Evolutionary conservation across 352 stramenopile genomes (phyloP).

Genomic region (Globisporangium parvum): DNA sequence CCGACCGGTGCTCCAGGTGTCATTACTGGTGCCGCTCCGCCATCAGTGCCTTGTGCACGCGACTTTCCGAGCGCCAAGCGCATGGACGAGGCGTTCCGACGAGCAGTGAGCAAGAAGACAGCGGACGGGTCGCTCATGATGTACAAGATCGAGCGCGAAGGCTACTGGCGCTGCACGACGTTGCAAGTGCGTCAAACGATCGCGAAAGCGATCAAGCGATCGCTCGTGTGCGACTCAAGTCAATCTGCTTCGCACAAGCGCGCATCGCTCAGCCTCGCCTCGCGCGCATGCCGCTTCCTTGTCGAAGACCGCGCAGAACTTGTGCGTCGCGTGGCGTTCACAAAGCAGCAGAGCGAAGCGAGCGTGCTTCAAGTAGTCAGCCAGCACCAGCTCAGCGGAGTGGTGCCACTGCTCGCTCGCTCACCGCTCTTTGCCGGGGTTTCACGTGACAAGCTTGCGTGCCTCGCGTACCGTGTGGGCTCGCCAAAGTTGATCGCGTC

Average conservation of each 20-base stretch:
- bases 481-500: not conserved
- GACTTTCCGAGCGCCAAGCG: not conserved
- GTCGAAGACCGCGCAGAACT: constrained; percentile 30
- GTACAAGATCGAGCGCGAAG: constrained; percentile 16
- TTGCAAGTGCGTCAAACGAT: not conserved
- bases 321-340: constrained; percentile 24
- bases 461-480: not conserved
- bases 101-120: constrained; percentile 1
- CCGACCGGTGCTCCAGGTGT: too few species aligned
- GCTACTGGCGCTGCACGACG: constrained; percentile 11
- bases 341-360: constrained; percentile 14
- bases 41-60: not conserved
- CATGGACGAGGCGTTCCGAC: constrained; percentile 7
- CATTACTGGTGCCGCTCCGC: too few species aligned
- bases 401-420: constrained; percentile 5
- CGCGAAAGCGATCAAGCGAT: constrained; percentile 3
- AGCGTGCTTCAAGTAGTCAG: constrained; percentile 12
- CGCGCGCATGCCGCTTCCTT: constrained; percentile 17
- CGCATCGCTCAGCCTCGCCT: constrained; percentile 14
- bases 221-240: too few species aligned
- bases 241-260: constrained; percentile 3
- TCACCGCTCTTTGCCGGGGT: constrained; percentile 5
- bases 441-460: constrained; percentile 9
- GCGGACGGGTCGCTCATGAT: constrained; percentile 5
- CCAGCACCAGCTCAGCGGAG: constrained; percentile 6